These are phyloP conservation scores for Graphium sp. DNA, from an alignment of 2,329 filamentous ascomycete genomes.

Conservation along the genomic window DNA sequence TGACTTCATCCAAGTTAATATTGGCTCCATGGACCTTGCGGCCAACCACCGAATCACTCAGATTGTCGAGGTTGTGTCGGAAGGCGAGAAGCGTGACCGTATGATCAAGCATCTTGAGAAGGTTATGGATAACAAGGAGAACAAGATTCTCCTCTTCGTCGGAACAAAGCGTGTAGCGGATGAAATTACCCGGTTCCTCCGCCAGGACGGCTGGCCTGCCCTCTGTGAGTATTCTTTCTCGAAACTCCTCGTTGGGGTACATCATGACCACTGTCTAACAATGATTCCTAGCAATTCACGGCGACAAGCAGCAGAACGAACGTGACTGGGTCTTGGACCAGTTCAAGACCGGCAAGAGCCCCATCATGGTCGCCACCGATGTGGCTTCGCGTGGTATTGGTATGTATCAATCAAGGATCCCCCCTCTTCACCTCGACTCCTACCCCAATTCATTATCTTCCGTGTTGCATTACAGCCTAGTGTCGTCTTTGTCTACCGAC, in stretches of 20 bases:
- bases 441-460: conserved; percentile 16
- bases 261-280: neutral
- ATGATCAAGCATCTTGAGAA: conserved; percentile 98
- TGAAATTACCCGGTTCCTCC: conserved; percentile 92
- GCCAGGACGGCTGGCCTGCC: conserved; percentile 94
- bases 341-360: conserved; percentile 98
- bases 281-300: conserved; percentile 67
- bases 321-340: conserved; percentile 99
- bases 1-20: conserved; percentile 98
- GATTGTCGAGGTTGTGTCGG: conserved; percentile 88
- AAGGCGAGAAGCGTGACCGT: conserved; percentile 92
- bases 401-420: conserved; percentile 56
- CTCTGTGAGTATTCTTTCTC: conserved; percentile 50
- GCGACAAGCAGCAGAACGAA: conserved; percentile 98
- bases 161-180: conserved; percentile 90
- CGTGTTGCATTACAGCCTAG: too few species aligned
- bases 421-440: conserved; percentile 15
- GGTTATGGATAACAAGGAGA: conserved; percentile 89
- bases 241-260: too few species aligned
- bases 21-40: conserved; percentile 87
- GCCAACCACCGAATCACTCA: conserved; percentile 97
- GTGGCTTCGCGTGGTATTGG: conserved; percentile 99
- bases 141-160: conserved; percentile 93
- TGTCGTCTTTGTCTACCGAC: too few species aligned
- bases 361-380: conserved; percentile 99